Evolutionary conservation across 306 rosid genomes (phyloP).

Genomic region (Betula pendula): DNA sequence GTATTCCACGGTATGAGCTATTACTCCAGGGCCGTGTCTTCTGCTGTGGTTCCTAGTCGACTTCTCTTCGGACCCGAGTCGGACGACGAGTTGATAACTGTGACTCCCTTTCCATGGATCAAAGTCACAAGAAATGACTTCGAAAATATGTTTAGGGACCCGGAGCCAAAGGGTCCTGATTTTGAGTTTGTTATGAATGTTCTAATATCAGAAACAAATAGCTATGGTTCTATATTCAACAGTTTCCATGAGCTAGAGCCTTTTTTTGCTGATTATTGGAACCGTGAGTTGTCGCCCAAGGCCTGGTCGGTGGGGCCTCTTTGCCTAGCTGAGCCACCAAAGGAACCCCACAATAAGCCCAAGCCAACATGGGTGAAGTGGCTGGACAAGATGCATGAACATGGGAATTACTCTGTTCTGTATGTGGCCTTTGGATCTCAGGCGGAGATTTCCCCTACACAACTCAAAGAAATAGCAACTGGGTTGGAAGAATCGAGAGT

Average conservation of each 20-base stretch:
- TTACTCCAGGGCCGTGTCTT: neutral
- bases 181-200: neutral
- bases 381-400: slow-evolving; percentile 31
- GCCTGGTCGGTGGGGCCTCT: slow-evolving; percentile 43
- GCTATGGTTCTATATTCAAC: slow-evolving; percentile 32
- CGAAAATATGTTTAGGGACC: neutral
- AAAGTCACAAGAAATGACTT: slow-evolving; percentile 26
- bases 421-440: slow-evolving; percentile 58
- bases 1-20: slow-evolving; percentile 27
- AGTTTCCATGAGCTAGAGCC: slow-evolving; percentile 41
- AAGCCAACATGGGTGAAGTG: slow-evolving; percentile 33
- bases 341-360: neutral
- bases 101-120: slow-evolving; percentile 37
- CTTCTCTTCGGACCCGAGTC: slow-evolving; percentile 12
- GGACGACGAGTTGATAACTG: slow-evolving; percentile 15
- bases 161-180: neutral
- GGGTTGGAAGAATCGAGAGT: slow-evolving; percentile 44
- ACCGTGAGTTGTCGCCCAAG: slow-evolving; percentile 2
- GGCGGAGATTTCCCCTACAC: slow-evolving; percentile 28
- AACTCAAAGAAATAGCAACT: slow-evolving; percentile 41
- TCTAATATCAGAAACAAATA: neutral
- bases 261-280: slow-evolving; percentile 25
- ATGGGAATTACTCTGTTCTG: slow-evolving; percentile 24
- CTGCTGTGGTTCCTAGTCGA: neutral
- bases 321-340: slow-evolving; percentile 16